These are phyloP conservation scores for Sisymbrium irio DNA, from an alignment of 345 rosid genomes.

Conservation along the genomic window DNA sequence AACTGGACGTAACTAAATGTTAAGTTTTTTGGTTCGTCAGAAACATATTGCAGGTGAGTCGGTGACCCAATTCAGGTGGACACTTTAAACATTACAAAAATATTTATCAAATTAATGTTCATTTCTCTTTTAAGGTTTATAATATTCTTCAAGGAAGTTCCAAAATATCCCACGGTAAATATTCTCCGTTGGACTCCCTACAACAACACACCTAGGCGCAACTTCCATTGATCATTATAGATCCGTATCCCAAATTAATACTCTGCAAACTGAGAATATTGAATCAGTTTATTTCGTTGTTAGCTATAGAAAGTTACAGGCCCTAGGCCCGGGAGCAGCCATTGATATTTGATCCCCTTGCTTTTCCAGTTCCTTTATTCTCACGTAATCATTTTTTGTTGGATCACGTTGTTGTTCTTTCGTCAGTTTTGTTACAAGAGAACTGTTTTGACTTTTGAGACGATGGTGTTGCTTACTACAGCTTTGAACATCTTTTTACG, in stretches of 20 bases:
- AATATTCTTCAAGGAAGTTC: not conserved
- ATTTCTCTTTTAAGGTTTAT: not conserved
- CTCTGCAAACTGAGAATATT: too few relatives aligned
- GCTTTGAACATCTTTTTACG: not conserved
- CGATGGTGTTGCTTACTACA: not conserved
- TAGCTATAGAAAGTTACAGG: too few relatives aligned
- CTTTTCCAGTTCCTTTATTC: conserved; percentile 3
- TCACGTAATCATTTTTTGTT: conserved; percentile 20
- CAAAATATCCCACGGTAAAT: too few relatives aligned
- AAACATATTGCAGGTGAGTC: conserved; percentile 13
- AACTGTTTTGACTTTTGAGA: not conserved
- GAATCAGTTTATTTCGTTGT: too few relatives aligned
- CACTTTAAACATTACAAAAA: not conserved
- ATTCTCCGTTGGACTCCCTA: too few relatives aligned
- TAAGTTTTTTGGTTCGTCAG: conserved; percentile 6
- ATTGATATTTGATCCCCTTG: too few relatives aligned
- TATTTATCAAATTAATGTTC: not conserved
- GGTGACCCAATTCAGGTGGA: conserved; percentile 23
- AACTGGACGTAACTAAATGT: conserved; percentile 13
- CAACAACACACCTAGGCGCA: too few relatives aligned
- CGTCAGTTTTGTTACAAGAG: not conserved
- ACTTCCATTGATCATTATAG: too few relatives aligned
- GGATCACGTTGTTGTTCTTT: not conserved
- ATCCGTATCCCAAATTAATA: too few relatives aligned
- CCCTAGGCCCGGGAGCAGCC: too few relatives aligned